These are phyloP conservation scores for Penicillium waksmanii DNA, from an alignment of 495 filamentous ascomycete species.

Conservation along the genomic window DNA sequence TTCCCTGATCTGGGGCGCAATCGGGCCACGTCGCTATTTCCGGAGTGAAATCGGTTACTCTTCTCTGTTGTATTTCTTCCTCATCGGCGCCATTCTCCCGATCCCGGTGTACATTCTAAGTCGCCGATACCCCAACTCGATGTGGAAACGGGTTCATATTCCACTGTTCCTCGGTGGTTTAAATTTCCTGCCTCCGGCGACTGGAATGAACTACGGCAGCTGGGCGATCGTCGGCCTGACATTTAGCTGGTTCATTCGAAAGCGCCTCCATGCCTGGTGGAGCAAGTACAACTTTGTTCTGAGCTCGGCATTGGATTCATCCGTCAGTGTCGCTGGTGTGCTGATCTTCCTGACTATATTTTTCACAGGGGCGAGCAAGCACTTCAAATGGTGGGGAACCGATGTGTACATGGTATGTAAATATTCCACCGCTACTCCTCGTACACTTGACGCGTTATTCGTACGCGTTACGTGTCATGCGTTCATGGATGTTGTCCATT, in stretches of 20 bases:
- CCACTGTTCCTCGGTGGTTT: conserved; percentile 36
- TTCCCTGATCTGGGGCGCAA: conserved; percentile 84
- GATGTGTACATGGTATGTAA: conserved; percentile 60
- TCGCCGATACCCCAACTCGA: conserved; percentile 32
- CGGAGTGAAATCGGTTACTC: conserved; percentile 50
- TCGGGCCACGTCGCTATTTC: conserved; percentile 72
- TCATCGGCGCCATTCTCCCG: conserved; percentile 71
- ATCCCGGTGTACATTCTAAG: conserved; percentile 65
- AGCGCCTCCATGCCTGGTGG: conserved; percentile 70
- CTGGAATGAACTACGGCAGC: conserved; percentile 80
- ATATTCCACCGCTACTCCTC: background rate
- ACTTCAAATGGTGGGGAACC: conserved; percentile 76
- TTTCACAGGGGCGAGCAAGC: conserved; percentile 63
- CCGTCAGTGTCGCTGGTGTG: conserved; percentile 74
- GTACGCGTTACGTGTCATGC: background rate
- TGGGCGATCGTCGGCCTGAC: conserved; percentile 81
- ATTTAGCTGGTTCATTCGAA: conserved; percentile 64
- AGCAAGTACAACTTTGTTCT: conserved; percentile 86
- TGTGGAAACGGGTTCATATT: conserved; percentile 31
- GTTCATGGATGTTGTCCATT: background rate
- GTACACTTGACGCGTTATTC: too few relatives aligned
- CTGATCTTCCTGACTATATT: conserved; percentile 81
- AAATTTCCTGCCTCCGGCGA: conserved; percentile 45
- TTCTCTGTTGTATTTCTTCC: conserved; percentile 71
- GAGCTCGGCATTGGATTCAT: conserved; percentile 77